phyloP scores from a whole-genome alignment of 2,329 filamentous ascomycete genomes.

The Knufia petricola region DNA sequence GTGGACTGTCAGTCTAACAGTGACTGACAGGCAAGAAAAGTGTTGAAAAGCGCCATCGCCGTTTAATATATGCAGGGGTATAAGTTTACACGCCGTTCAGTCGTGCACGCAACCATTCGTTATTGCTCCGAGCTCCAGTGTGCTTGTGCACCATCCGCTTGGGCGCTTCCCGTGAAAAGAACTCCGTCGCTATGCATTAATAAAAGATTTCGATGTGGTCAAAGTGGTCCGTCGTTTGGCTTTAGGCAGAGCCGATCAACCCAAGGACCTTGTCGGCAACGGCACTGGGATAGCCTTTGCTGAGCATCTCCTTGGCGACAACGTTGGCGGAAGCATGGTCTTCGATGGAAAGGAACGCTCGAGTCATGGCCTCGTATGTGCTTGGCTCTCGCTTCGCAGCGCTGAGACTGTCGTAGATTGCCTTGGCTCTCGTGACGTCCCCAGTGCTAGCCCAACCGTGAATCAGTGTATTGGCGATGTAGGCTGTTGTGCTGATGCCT shows the following conservation, averaged over 20 bases:
- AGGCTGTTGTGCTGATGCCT: slow-evolving; percentile 78
- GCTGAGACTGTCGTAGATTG: slow-evolving; percentile 70
- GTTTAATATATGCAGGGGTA: slow-evolving; percentile 7
- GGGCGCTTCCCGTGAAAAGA: neutral
- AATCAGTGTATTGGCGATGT: slow-evolving; percentile 96
- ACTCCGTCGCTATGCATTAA: slow-evolving; percentile 12
- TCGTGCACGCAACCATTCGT: neutral
- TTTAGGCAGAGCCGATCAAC: slow-evolving; percentile 51
- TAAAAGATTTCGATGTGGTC: slow-evolving; percentile 7
- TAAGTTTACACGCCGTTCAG: slow-evolving; percentile 6
- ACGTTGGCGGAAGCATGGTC: slow-evolving; percentile 64
- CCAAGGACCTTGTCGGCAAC: slow-evolving; percentile 92
- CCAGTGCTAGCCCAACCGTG: slow-evolving; percentile 87
- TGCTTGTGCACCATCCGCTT: neutral
- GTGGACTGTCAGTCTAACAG: slow-evolving; percentile 2
- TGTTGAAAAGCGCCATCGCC: slow-evolving; percentile 3
- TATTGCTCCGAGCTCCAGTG: neutral
- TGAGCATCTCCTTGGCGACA: slow-evolving; percentile 83
- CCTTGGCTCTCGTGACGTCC: slow-evolving; percentile 66
- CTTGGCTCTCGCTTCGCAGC: slow-evolving; percentile 80
- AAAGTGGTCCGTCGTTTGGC: slow-evolving; percentile 8
- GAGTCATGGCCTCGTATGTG: slow-evolving; percentile 97
- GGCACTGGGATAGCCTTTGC: slow-evolving; percentile 78
- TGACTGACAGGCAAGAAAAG: neutral
- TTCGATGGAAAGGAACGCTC: slow-evolving; percentile 78